Conservation (phyloP, 2,329 filamentous ascomycete species). For the Alternaria gansuensis region DNA sequence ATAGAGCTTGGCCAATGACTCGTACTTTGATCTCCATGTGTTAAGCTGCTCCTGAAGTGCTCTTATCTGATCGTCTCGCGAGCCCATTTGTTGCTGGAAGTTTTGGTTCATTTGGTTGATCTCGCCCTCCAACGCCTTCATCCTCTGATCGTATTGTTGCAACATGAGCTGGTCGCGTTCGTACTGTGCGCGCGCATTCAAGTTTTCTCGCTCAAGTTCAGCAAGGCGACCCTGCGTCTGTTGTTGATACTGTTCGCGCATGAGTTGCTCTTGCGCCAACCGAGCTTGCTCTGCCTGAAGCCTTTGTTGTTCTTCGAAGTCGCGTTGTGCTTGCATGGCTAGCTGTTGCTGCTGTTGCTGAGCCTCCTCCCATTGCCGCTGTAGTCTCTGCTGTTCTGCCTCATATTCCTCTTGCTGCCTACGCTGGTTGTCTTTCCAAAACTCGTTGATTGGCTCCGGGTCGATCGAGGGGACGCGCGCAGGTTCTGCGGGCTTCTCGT, state of each 20-base stretch:
- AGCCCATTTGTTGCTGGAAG: slow-evolving; percentile 82
- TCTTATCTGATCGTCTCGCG: slow-evolving; percentile 93
- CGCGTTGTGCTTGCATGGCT: slow-evolving; percentile 83
- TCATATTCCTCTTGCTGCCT: slow-evolving; percentile 95
- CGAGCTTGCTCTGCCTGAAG: slow-evolving; percentile 87
- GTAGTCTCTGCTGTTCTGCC: slow-evolving; percentile 87
- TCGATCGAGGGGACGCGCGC: slow-evolving; percentile 75
- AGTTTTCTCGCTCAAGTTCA: slow-evolving; percentile 92
- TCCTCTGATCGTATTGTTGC: slow-evolving; percentile 91
- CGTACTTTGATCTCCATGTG: slow-evolving; percentile 97
- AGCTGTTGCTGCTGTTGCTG: slow-evolving; percentile 83
- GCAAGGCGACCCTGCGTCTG: slow-evolving; percentile 96
- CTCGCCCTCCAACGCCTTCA: slow-evolving; percentile 91
- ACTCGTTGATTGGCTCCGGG: slow-evolving; percentile 94
- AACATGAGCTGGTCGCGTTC: slow-evolving; percentile 97
- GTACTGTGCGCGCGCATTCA: slow-evolving; percentile 93
- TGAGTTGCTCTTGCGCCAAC: slow-evolving; percentile 86
- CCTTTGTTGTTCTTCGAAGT: slow-evolving; percentile 97
- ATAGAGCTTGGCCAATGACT: slow-evolving; percentile 94
- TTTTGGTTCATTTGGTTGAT: slow-evolving; percentile 82
- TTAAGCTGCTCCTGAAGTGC: slow-evolving; percentile 96
- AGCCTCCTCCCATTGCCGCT: slow-evolving; percentile 85
- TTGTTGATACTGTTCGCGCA: slow-evolving; percentile 87
- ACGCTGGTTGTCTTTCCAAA: slow-evolving; percentile 94
- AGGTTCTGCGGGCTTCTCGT: slow-evolving; percentile 67